Evolutionary conservation across 306 rosid genomes (phyloP).

Genomic region (Lathyrus oleraceus): DNA sequence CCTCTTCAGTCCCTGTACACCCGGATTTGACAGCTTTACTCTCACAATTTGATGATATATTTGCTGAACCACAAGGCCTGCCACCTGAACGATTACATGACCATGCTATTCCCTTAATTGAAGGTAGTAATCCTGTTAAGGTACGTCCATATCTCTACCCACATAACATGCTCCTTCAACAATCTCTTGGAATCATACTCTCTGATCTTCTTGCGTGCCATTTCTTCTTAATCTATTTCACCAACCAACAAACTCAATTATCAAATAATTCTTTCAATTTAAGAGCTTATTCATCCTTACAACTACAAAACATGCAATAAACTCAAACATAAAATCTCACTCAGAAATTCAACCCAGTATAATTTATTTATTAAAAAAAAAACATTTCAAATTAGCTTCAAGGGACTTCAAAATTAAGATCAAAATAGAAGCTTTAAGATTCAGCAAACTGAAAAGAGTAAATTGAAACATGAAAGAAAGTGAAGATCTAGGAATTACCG

Average conservation of each 20-base stretch:
- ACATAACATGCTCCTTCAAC: conserved; percentile 98
- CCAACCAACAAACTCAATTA: conserved; percentile 17
- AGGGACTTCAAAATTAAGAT: too few species aligned
- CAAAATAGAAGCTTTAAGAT: conserved; percentile 21
- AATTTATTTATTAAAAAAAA: not conserved
- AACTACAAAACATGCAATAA: not conserved
- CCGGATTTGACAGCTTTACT: too few species aligned
- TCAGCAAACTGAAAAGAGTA: not conserved
- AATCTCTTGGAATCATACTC: conserved; percentile 97
- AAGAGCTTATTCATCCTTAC: conserved; percentile 30
- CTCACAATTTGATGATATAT: too few species aligned
- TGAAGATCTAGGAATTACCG: conserved; percentile 47
- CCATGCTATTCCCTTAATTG: too few species aligned
- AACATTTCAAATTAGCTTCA: conserved; percentile 2
- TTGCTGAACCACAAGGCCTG: too few species aligned
- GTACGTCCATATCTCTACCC: too few species aligned
- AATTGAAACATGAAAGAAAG: not conserved
- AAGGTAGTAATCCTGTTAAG: too few species aligned
- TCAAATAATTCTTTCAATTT: conserved; percentile 19
- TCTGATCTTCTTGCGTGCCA: conserved; percentile 99
- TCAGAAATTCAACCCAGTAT: not conserved
- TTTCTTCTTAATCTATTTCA: conserved; percentile 41
- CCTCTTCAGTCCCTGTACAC: too few species aligned
- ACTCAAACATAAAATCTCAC: not conserved
- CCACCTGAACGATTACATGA: too few species aligned